phyloP scores from a whole-genome alignment of 257 asterid species.

The Solanum habrochaites region DNA sequence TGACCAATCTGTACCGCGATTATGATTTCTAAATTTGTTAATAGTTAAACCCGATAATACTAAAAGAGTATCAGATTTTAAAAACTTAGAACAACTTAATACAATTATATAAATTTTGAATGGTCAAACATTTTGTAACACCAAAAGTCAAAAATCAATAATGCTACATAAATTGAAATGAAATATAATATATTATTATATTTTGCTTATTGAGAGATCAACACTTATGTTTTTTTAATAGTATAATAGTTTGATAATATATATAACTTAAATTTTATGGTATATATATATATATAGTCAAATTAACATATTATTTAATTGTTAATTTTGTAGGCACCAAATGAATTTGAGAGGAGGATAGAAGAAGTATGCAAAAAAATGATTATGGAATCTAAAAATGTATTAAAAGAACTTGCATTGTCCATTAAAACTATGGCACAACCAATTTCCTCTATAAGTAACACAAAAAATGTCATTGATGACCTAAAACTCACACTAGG shows the following conservation, averaged over 20 bases:
- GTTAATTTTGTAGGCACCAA: conserved; percentile 1
- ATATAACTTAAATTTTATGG: neutral
- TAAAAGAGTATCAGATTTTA: no score
- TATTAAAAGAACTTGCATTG: conserved; percentile 28
- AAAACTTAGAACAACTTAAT: neutral
- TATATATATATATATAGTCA: neutral
- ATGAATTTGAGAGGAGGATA: conserved; percentile 6
- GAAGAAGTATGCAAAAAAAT: conserved; percentile 34
- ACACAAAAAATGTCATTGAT: conserved; percentile 24
- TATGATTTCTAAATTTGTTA: no score
- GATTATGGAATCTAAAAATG: conserved; percentile 35
- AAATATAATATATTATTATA: no score
- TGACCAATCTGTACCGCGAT: neutral
- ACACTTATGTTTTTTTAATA: neutral
- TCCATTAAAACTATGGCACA: conserved; percentile 37
- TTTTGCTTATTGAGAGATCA: fast-evolving
- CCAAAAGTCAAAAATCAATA: neutral
- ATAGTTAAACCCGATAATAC: neutral
- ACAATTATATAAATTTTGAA: neutral
- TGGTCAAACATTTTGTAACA: neutral
- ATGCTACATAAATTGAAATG: no score
- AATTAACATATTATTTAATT: neutral
- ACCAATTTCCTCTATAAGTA: neutral
- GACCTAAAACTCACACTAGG: conserved; percentile 11
- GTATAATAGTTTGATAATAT: neutral